Percentiles rank a stretch among this genome's conserved stretches.
These are phyloP conservation scores for Eucalyptus erythrocorys DNA, from an alignment of 345 rosid species.

Conservation along the genomic window DNA sequence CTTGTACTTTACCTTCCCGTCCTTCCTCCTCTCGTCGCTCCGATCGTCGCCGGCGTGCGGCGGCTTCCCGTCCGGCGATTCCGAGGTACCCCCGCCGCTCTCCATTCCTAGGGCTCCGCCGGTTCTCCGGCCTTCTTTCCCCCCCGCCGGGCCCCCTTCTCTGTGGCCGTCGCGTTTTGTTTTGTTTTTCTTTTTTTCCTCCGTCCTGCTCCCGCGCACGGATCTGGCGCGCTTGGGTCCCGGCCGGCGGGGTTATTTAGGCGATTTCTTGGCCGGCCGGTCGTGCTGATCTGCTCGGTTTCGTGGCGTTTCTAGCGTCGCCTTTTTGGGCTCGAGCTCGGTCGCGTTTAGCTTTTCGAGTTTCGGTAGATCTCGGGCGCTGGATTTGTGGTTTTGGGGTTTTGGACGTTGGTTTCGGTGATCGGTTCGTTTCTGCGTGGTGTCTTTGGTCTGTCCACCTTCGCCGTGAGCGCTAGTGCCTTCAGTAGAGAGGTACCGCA, in stretches of 20 bases:
- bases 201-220: neutral
- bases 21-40: neutral
- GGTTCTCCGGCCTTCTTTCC: neutral
- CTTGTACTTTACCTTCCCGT: neutral
- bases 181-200: neutral
- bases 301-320: neutral
- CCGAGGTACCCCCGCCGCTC: neutral
- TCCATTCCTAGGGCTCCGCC: neutral
- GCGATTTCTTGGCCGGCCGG: neutral
- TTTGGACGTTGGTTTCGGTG: neutral
- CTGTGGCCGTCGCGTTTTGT: neutral
- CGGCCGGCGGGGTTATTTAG: neutral
- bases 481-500: neutral
- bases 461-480: neutral
- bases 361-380: neutral
- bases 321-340: neutral
- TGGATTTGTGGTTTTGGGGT: neutral
- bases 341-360: neutral
- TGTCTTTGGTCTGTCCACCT: neutral
- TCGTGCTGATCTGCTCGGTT: neutral
- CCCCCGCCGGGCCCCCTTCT: neutral
- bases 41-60: neutral
- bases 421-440: neutral
- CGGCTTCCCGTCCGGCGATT: neutral
- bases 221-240: neutral